Percentiles rank a stretch among this genome's conserved stretches.
These are phyloP conservation scores for Fusarium burgessii DNA, from an alignment of 2,329 filamentous ascomycete genomes.

Conservation along the genomic window DNA sequence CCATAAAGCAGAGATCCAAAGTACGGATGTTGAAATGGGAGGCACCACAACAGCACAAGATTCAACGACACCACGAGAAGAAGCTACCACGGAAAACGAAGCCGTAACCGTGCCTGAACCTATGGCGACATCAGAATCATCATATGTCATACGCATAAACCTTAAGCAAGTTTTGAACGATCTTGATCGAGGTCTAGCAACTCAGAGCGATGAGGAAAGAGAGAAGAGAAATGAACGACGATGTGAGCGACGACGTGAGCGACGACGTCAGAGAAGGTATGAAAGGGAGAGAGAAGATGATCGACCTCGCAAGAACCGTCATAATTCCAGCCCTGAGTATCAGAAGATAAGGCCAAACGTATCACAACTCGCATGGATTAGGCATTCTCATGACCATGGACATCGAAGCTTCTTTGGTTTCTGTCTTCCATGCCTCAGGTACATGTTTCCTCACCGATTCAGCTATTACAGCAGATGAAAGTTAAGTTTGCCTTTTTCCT, in stretches of 20 bases:
- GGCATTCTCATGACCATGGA: neutral
- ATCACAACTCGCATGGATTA: too few species aligned
- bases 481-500: neutral
- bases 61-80: neutral
- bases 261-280: neutral
- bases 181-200: too few species aligned
- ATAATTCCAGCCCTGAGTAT: too few species aligned
- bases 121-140: neutral
- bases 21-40: neutral
- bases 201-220: neutral
- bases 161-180: rapidly evolving
- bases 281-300: neutral
- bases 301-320: neutral
- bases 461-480: too few species aligned
- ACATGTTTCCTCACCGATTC: neutral
- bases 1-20: neutral
- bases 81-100: neutral
- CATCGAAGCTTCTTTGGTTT: neutral
- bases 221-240: neutral
- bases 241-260: neutral
- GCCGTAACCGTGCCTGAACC: rapidly evolving
- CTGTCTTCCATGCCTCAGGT: neutral
- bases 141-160: rapidly evolving
- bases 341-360: too few species aligned
- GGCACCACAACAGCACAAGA: neutral